Base-by-base conservation (phyloP, 495 filamentous ascomycete genomes). In the Aspergillus heteromorphus region DNA sequence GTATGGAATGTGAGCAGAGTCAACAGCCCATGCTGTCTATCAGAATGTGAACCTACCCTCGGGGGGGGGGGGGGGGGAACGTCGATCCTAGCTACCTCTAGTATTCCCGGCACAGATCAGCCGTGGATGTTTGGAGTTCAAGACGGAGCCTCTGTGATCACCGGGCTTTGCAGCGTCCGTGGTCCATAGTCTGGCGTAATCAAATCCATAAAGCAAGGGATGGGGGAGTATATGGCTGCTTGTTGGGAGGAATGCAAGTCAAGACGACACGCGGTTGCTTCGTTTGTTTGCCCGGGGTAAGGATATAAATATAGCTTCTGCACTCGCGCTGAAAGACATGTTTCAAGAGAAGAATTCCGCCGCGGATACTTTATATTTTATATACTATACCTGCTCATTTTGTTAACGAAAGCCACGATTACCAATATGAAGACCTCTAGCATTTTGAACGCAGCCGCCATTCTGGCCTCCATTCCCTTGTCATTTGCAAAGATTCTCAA, bases 401-500 rank as follows among this genome's bases (percentile, higher is more conserved):
- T 14, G 8, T 5, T 27, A 2, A n/a, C 43, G 31, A 45, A 27
- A 36, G 10, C 1, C 4, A 31, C 6, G 2, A 5, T 29, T 14
- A 0, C n/a, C 16, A 23, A 2, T 29, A 53, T 53, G 51, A 36
- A 19, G 27, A 5, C 29, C 2, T 20, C 16, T 14, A 18, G 20
- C 7, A 4, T 45, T 17, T 17, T 53, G 6, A 31, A 17, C 11
- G 20, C 17, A 6, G 9, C 43, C 17, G 51, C 38, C 3, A 16
- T 53, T 8, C 38, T 53, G 18, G 18, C n/a, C 41, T 34, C 10
- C 6, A 16, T 53, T 7, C 40, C 40, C n/a, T 45, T 51, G 8
- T 16, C n/a, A 10, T 3, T 29, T 8, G 45, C 56, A 8, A 49
- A 55, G 16, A 58, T 55, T 6, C 45, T 62, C 23, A 64, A 61